Conservation (phyloP, 495 filamentous ascomycete species). For the Podospora conica region DNA sequence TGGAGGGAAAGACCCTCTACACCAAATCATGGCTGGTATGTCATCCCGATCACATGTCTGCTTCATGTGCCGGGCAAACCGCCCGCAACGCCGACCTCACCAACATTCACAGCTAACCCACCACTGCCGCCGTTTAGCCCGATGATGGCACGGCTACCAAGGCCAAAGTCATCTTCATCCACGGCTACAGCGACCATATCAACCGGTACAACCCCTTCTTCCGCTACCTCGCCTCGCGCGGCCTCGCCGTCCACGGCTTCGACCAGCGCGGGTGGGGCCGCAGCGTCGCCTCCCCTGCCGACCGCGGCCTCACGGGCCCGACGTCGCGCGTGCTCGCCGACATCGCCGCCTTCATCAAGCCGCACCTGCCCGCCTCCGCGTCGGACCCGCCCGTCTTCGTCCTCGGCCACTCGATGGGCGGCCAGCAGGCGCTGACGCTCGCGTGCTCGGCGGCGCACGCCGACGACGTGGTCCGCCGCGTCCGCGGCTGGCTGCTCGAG, state of each 20-base stretch:
- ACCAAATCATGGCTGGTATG: conserved; percentile 82
- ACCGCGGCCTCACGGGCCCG: conserved; percentile 64
- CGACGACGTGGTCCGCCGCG: conserved; percentile 36
- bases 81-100: too few species aligned
- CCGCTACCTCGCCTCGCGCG: conserved; percentile 56
- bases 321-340: conserved; percentile 67
- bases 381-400: conserved; percentile 61
- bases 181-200: conserved; percentile 85
- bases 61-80: background rate
- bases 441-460: conserved; percentile 37
- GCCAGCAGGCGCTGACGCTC: conserved; percentile 57
- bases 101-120: too few species aligned
- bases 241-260: conserved; percentile 66
- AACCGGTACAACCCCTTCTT: conserved; percentile 69
- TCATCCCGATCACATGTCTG: conserved; percentile 11
- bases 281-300: conserved; percentile 38
- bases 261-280: conserved; percentile 73
- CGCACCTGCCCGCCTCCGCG: conserved; percentile 27
- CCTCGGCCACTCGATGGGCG: conserved; percentile 80
- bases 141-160: conserved; percentile 40
- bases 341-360: conserved; percentile 61
- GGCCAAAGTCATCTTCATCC: conserved; percentile 70
- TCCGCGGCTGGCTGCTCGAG: conserved; percentile 63
- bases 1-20: conserved; percentile 61
- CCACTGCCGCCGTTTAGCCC: conserved; percentile 35